Base-by-base conservation (phyloP, 1,284 basidiomycete genomes). In the Naganishia albida region DNA sequence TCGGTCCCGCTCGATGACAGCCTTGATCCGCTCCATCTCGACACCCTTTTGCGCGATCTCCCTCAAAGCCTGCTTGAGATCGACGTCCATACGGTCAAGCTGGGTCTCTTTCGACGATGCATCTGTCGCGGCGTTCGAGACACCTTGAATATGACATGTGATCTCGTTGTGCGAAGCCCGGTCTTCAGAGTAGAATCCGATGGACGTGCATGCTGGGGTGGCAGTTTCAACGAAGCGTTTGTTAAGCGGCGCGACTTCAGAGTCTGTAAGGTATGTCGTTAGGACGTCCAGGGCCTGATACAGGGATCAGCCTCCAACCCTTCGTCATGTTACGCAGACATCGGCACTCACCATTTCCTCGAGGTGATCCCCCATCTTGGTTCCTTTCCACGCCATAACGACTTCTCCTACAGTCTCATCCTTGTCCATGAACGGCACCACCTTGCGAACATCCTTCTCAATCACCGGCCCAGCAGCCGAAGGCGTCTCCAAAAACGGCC, bases 341-440 rank as follows among this genome's bases (percentile, higher is more conserved):
- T 53, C n/a, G 49, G 43, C 18, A 64, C 80, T 66, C 39, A 87
- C 90, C 81, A 90, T 88, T 69, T 87, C 84, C 70, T 88, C 86
- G 63, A 93, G 76, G 75, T 88, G 91, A 67, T 88, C 85, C 64
- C 85, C 86, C 16, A 86, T 86, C 52, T 86, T 76, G 39, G 90
- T 90, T 1, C 95, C 94, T 67, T 90, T 82, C 82, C 88, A 96
- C 23, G 82, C 85, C 64, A 97, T 83, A 51, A 86, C 82, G 7
- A 98, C 75, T 80, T 98, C 93, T 46, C 96, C 95, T 69, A 92
- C 84, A 66, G 89, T 93, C 81, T 99, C 96, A 76, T 99, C 95
- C 78, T 92, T 87, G 79, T 98, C 96, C n/a, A 96, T 96, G 74
- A 99, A 99, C 71, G 95, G 90, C 38, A 98, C 86, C 0, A 84